Evolutionary conservation across 345 rosid genomes (phyloP), one percentile per base, ranked within the genome.

Genomic region (Eucalyptus sp.): DNA sequence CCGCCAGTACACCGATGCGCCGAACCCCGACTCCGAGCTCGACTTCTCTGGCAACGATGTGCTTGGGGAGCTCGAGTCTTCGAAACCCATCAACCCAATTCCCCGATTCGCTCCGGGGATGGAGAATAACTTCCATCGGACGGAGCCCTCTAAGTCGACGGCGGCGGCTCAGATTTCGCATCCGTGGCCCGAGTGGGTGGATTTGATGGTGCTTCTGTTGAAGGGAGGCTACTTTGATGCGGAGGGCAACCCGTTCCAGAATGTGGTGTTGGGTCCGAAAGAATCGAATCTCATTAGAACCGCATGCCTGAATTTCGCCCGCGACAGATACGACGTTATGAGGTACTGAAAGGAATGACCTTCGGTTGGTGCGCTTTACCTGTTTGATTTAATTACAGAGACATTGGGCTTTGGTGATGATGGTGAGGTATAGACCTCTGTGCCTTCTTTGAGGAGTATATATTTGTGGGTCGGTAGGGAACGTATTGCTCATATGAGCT

Each of bases 171-270:
- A 88, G 90, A 92, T 94, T 89, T 92, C 96, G 16, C 97, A 95
- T 89, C 95, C 96, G 25, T 97, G 97, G 98, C 96, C 95, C n/a
- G 97, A 97, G 87, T 96, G 98, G 99, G 91, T 94, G 86, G 92
- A 91, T 87, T 91, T 97, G 89, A 95, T 96, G 95, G 95, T 92
- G 43, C 88, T 92, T 91, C 90, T 96, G 88, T 62, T 91, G 90
- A 95, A 91, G 88, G 92, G 90, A 92, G 96, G 96, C 16, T 96
- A 94, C 91, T 95, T 96, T 20, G 95, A 86, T 37, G 94, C 90
- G 66, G 91, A 20, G 76, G 90, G 88, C 86, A 92, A 92, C 91
- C 97, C 96, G 24, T 91, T 92, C 83, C 83, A 49, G 41, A 87
- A 50, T 49, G 90, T 62, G n/a, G 91, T 89, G 52, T 90, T 93